Evolutionary conservation across 192 early-diverging fungal species (phyloP), one percentile per base, ranked within the genome.

Genomic region (Umbelopsis sp.): DNA sequence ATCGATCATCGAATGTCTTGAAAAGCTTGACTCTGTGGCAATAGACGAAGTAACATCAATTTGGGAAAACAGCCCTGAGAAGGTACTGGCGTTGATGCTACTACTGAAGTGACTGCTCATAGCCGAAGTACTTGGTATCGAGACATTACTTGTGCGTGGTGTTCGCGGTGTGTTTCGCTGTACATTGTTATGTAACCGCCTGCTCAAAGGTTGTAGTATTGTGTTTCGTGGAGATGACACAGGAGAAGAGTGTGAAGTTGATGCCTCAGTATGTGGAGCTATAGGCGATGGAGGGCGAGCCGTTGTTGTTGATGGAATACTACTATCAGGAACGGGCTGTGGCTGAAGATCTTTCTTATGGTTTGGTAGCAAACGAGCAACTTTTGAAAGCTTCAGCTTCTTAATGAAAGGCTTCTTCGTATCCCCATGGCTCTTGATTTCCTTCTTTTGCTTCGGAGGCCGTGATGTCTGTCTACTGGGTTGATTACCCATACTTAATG

Each of bases 51-150:
- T 61, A 37, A 61, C 55, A 61, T 61, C 55, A 16, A 61, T 61
- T 35, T 61, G 55, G 18, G 55, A 61, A 61, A 61, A 61, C 35
- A 61, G 25, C 7, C 55, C 55, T 35, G 55, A 61, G 55, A 61
- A 61, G 13, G 55, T 7, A 13, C 55, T 61, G 4, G 55, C 55
- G 55, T 61, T 61, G 13, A 25, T 35, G n/a, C 55, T 61, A 35
- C 55, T 61, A 35, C 21, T 61, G 2, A 25, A 16, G 33, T 30
- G 27, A 35, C 55, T 61, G 25, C 21, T 61, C 48, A 49, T 16
- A 3, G 55, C 55, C 3, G 55, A 61, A n/a, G 55, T 61, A 37
- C 16, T 25, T 25, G 16, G 21, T 25, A 30, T 35, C 33, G 55
- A 61, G 15, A 30, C 55, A 37, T 61, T 61, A 18, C 55, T 61